A percentile compares a stretch with the other conserved stretches of the same genome.
These are phyloP conservation scores for Colletotrichum sp. DNA, from an alignment of 2,329 filamentous ascomycete species.

Conservation along the genomic window DNA sequence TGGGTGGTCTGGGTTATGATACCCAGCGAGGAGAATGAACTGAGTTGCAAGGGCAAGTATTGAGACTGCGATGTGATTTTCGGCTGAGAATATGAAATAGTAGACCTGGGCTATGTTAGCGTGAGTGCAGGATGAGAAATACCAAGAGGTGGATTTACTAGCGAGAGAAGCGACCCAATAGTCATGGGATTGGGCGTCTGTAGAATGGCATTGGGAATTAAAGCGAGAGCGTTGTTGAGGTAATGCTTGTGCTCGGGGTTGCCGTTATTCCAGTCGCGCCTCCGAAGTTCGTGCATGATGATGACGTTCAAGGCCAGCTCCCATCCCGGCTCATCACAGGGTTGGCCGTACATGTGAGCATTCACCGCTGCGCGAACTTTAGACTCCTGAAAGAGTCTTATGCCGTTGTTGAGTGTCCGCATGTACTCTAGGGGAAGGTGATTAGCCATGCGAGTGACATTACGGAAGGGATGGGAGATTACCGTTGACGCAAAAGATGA, in stretches of 20 bases:
- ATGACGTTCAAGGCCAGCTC: neutral
- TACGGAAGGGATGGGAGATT: no score
- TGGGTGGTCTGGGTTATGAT: neutral
- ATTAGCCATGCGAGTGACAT: no score
- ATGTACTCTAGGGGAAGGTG: neutral
- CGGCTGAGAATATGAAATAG: slow-evolving; percentile 1
- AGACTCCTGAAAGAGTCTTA: neutral
- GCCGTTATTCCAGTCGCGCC: neutral
- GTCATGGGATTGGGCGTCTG: neutral
- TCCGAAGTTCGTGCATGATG: neutral
- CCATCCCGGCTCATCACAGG: neutral
- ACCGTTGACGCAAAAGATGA: neutral
- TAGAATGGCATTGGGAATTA: neutral
- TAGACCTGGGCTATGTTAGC: neutral
- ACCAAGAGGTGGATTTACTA: no score
- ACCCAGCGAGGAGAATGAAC: neutral
- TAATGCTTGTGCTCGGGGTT: neutral
- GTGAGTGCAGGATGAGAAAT: no score
- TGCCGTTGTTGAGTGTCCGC: neutral
- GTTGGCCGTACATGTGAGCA: neutral
- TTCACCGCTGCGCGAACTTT: neutral
- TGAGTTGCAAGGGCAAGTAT: neutral
- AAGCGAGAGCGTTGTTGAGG: neutral
- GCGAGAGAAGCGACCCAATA: neutral
- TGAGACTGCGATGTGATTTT: slow-evolving; percentile 1